phyloP scores from a whole-genome alignment of 768 basidiomycete species.

The Suillus variegatus region DNA sequence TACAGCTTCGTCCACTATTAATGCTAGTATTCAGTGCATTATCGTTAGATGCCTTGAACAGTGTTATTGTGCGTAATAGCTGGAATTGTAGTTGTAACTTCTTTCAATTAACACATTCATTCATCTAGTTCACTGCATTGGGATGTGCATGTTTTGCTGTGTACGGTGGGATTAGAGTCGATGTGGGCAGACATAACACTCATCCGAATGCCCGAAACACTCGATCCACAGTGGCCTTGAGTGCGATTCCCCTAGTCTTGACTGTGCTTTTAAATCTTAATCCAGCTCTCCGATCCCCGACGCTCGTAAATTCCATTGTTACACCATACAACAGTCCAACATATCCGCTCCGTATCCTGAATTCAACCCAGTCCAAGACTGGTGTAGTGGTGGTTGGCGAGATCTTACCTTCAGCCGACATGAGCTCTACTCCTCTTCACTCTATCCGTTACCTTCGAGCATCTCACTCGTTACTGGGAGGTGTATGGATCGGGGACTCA shows the following conservation, averaged over 20 bases:
- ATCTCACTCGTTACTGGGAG: conserved; percentile 65
- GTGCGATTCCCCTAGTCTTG: conserved; percentile 29
- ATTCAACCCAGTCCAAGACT: conserved; percentile 68
- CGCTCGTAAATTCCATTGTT: conserved; percentile 54
- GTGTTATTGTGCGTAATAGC: conserved; percentile 21
- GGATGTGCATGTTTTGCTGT: conserved; percentile 19
- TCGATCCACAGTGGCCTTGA: background rate
- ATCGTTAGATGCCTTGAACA: conserved; percentile 21
- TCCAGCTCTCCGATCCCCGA: conserved; percentile 49
- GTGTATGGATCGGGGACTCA: conserved; percentile 75
- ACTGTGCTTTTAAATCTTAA: conserved; percentile 38
- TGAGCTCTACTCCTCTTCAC: conserved; percentile 37
- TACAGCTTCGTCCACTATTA: conserved; percentile 28
- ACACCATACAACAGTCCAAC: conserved; percentile 52
- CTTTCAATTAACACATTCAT: background rate
- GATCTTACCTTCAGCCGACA: conserved; percentile 42
- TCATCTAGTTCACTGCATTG: conserved; percentile 24
- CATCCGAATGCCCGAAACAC: background rate
- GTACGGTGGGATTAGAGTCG: conserved; percentile 14
- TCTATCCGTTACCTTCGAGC: conserved; percentile 63
- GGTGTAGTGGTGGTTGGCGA: conserved; percentile 87
- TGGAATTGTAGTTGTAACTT: background rate
- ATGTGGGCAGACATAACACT: background rate
- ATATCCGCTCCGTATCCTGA: conserved; percentile 65
- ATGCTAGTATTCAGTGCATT: conserved; percentile 15